These are phyloP conservation scores for Yamadazyma tumulicola DNA, from an alignment of 805 yeast species.

Conservation along the genomic window DNA sequence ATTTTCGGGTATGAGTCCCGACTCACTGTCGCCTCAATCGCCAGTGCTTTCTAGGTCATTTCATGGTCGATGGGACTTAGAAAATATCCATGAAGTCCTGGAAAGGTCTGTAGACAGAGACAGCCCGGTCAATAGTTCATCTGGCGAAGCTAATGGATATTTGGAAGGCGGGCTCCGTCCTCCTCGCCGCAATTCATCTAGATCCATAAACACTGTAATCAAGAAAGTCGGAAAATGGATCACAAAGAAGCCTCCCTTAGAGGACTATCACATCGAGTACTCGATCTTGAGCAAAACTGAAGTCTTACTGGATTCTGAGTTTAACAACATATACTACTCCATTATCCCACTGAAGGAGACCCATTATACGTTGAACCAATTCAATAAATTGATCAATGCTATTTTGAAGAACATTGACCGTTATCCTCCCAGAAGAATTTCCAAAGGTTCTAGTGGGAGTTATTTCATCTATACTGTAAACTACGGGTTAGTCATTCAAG, in stretches of 20 bases:
- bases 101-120: no score
- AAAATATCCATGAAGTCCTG: not conserved
- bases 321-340: not conserved
- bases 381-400: slow-evolving; percentile 38
- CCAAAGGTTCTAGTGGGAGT: slow-evolving; percentile 69
- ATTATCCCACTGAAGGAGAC: not conserved
- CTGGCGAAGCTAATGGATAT: no score
- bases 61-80: not conserved
- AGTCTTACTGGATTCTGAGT: no score
- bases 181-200: slow-evolving; percentile 7
- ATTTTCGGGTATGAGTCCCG: no score
- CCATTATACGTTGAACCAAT: slow-evolving; percentile 20
- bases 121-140: not conserved
- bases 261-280: slow-evolving; percentile 29
- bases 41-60: not conserved
- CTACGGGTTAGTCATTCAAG: slow-evolving; percentile 5
- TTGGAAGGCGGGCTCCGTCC: not conserved
- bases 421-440: slow-evolving; percentile 46
- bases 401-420: slow-evolving; percentile 34
- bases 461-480: slow-evolving; percentile 48
- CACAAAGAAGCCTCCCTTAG: not conserved
- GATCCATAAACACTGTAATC: not conserved
- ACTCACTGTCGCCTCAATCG: not conserved
- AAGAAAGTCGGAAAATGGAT: slow-evolving; percentile 9
- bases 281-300: slow-evolving; percentile 23